Evolutionary conservation across 2,329 filamentous ascomycete genomes (phyloP).

Genomic region (Fusarium sp.): DNA sequence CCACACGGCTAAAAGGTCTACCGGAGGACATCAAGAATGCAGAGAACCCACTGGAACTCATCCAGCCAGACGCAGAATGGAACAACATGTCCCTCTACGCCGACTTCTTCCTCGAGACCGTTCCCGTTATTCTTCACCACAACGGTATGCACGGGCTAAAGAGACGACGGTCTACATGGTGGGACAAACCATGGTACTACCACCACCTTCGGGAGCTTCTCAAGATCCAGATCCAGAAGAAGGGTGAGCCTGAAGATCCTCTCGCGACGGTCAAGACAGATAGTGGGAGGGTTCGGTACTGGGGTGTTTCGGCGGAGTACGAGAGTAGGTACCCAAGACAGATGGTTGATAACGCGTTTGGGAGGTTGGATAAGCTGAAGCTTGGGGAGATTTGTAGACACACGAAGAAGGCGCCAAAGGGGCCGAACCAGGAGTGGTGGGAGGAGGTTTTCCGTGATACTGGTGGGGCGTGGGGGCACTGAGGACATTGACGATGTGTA

Average conservation of each 20-base stretch:
- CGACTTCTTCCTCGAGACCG: neutral
- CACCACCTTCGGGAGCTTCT: neutral
- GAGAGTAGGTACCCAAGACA: neutral
- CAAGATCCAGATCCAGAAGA: neutral
- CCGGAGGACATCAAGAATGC: neutral
- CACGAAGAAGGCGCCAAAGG: neutral
- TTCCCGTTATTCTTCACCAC: neutral
- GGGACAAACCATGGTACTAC: slow-evolving; percentile 12
- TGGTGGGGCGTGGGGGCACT: neutral
- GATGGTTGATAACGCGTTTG: neutral
- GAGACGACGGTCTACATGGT: neutral
- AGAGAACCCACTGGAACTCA: neutral
- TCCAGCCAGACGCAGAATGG: neutral
- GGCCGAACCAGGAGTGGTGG: neutral
- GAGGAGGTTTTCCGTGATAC: slow-evolving; percentile 6
- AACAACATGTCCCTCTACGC: neutral
- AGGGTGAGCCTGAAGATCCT: neutral
- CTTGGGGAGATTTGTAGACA: neutral
- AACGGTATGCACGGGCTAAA: neutral
- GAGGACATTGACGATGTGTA: neutral
- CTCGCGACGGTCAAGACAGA: neutral
- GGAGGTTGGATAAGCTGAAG: neutral
- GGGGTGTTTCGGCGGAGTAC: neutral
- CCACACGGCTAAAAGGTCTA: neutral
- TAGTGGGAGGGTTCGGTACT: neutral